Percentiles rank a stretch among this genome's conserved stretches.
These are phyloP conservation scores for Aspergillus carbonarius DNA, from an alignment of 2,329 filamentous ascomycete genomes.

Conservation along the genomic window DNA sequence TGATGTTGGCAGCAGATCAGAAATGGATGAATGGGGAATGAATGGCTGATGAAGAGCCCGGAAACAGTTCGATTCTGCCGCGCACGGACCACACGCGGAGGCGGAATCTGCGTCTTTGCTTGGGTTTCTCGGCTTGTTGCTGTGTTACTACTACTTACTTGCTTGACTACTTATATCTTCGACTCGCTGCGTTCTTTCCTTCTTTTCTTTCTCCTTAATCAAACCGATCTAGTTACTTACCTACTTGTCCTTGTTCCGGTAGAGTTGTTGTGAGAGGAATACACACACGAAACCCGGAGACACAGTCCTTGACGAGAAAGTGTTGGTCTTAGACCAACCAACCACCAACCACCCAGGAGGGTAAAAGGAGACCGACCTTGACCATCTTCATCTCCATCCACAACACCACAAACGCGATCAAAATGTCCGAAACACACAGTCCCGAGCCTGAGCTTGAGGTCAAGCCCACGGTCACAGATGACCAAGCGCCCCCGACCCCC, in stretches of 20 bases:
- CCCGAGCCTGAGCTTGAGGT: conserved; percentile 32
- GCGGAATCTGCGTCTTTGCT: conserved; percentile 14
- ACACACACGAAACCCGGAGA: too few relatives aligned
- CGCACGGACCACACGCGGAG: conserved; percentile 22
- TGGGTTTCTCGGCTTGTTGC: not conserved
- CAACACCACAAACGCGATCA: not conserved
- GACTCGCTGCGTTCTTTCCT: not conserved
- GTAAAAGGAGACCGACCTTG: not conserved
- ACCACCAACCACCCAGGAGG: not conserved
- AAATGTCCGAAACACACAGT: conserved; percentile 38
- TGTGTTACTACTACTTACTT: not conserved
- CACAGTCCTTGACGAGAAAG: too few relatives aligned
- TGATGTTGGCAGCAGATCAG: conserved; percentile 4
- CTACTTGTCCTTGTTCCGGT: too few relatives aligned
- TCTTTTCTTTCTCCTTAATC: conserved; percentile 14
- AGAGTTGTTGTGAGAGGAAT: too few relatives aligned
- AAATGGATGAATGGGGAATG: conserved; percentile 16
- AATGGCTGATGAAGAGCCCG: not conserved
- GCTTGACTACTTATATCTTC: not conserved
- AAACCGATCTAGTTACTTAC: not conserved
- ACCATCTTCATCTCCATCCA: not conserved
- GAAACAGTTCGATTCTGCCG: conserved; percentile 19
- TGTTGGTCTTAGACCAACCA: too few relatives aligned
- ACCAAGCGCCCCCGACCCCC: conserved; percentile 28
- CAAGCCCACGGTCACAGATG: conserved; percentile 22